Evolutionary conservation across 345 rosid genomes (phyloP).

Genomic region (Conringia planisiliqua): DNA sequence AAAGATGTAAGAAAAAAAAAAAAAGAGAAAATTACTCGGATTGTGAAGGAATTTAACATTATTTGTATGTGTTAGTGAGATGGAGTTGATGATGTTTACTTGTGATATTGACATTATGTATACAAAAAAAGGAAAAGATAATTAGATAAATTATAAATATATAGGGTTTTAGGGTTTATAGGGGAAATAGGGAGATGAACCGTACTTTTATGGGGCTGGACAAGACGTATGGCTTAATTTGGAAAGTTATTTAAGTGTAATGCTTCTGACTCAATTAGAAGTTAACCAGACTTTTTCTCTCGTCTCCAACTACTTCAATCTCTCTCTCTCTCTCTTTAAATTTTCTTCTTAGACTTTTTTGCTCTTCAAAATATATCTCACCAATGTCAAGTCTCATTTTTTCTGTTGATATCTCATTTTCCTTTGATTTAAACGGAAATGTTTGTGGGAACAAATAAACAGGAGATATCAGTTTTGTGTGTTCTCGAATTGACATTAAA

Average conservation of each 20-base stretch:
- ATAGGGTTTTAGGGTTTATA: slow-evolving; percentile 28
- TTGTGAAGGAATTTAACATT: background rate
- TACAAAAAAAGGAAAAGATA: background rate
- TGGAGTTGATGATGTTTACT: slow-evolving; percentile 23
- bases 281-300: slow-evolving; percentile 25
- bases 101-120: slow-evolving; percentile 29
- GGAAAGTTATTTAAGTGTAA: slow-evolving; percentile 36
- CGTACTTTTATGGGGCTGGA: slow-evolving; percentile 26
- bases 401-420: background rate
- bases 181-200: slow-evolving; percentile 27
- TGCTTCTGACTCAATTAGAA: slow-evolving; percentile 33
- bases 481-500: background rate
- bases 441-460: background rate
- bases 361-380: background rate
- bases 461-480: background rate
- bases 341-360: slow-evolving; percentile 3
- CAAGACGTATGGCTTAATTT: slow-evolving; percentile 35
- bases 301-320: slow-evolving; percentile 9
- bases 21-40: background rate
- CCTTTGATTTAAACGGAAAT: background rate
- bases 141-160: slow-evolving; percentile 5
- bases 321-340: slow-evolving; percentile 5
- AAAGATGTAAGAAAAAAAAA: background rate
- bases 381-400: background rate
- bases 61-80: slow-evolving; percentile 15